Evolutionary conservation across 345 rosid genomes (phyloP).

Genomic region (Syzygium jambos): DNA sequence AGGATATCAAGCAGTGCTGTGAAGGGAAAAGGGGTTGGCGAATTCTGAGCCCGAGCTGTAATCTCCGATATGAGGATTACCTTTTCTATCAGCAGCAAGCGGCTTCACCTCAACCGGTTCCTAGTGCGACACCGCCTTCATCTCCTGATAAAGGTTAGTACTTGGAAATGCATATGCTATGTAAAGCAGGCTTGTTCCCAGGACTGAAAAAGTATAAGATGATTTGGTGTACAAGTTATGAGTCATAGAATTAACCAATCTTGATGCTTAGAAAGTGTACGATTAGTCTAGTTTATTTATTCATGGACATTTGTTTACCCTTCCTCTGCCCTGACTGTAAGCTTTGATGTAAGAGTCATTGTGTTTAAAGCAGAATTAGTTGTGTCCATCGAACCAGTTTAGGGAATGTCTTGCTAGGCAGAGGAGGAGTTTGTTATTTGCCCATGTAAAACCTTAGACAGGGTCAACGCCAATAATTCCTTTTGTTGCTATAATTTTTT

Average conservation of each 20-base stretch:
- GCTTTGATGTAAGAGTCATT: not conserved
- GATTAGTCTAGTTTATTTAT: not conserved
- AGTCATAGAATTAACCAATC: not conserved
- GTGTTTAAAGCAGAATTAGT: not conserved
- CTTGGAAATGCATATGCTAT: not conserved
- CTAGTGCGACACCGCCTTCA: not conserved
- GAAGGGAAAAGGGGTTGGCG: too few relatives aligned
- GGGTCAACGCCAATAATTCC: not conserved
- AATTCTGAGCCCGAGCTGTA: too few relatives aligned
- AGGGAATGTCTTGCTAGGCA: not conserved
- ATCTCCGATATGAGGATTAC: not conserved
- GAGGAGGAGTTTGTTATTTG: not conserved
- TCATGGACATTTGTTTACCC: not conserved
- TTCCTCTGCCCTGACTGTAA: not conserved
- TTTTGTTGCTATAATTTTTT: not conserved
- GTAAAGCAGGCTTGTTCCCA: not conserved
- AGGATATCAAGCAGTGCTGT: not conserved
- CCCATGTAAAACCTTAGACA: not conserved
- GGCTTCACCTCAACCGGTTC: not conserved
- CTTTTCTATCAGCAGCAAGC: not conserved
- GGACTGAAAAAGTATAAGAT: not conserved
- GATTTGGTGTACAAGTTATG: not conserved
- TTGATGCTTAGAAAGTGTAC: not conserved
- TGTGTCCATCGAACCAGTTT: too few relatives aligned
- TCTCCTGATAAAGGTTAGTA: constrained; percentile 10